A percentile compares a stretch with the other conserved stretches of the same genome.
These are phyloP conservation scores for Rhodamnia argentea DNA, from an alignment of 345 rosid species.

Conservation along the genomic window DNA sequence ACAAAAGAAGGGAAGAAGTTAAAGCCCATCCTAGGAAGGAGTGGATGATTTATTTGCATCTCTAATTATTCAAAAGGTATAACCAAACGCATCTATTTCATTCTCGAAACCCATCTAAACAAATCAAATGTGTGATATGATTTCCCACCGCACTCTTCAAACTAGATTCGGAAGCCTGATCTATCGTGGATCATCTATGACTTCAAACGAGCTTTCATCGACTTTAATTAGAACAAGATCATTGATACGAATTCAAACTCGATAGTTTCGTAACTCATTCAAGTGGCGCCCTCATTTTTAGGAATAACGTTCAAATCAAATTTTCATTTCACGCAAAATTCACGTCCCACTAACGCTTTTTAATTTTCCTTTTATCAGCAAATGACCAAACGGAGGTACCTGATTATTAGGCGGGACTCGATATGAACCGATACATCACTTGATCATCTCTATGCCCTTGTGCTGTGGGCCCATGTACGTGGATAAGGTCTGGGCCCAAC, in stretches of 20 bases:
- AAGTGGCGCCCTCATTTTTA: too few relatives aligned
- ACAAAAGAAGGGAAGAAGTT: too few relatives aligned
- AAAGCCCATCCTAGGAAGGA: too few relatives aligned
- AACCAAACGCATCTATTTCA: neutral
- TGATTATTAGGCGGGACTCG: neutral
- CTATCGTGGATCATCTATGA: too few relatives aligned
- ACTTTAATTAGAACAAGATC: too few relatives aligned
- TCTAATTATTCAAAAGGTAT: neutral
- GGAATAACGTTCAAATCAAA: too few relatives aligned
- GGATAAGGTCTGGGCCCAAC: neutral
- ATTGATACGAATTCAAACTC: too few relatives aligned
- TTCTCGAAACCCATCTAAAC: neutral
- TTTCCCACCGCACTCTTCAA: too few relatives aligned
- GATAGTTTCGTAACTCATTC: too few relatives aligned
- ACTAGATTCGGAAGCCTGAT: too few relatives aligned
- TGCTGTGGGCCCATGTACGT: neutral
- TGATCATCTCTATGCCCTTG: neutral
- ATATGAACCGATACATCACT: neutral
- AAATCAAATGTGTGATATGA: neutral
- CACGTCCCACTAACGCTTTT: neutral
- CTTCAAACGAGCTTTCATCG: too few relatives aligned
- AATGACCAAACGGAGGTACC: neutral
- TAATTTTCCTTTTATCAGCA: neutral
- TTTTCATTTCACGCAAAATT: neutral
- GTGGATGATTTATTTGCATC: too few relatives aligned